A percentile compares a stretch with the other conserved stretches of the same genome.
Conservation (phyloP, 2,329 filamentous ascomycete species). For the Hymenoscyphus infarciens region DNA sequence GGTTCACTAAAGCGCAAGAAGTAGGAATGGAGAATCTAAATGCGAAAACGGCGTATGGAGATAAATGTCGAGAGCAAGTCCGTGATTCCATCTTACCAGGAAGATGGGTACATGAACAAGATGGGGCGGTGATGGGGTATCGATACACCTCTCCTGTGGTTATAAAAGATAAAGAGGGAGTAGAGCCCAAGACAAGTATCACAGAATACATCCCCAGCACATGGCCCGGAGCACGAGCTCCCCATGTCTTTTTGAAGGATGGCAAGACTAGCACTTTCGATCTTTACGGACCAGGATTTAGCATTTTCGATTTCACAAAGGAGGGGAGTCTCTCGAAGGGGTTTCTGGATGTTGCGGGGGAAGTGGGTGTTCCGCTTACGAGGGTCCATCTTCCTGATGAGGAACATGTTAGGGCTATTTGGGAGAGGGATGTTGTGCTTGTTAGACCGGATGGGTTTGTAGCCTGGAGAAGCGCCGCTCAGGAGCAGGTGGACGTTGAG, state of each 20-base stretch:
- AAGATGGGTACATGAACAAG: neutral
- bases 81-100: neutral
- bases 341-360: neutral
- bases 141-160: neutral
- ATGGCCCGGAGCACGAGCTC: neutral
- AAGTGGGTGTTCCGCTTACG: neutral
- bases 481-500: neutral
- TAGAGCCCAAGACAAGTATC: neutral
- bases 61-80: neutral
- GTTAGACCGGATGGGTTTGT: neutral
- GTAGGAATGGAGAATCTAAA: neutral
- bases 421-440: neutral
- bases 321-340: neutral
- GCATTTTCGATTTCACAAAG: neutral
- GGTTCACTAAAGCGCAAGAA: neutral
- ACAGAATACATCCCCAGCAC: neutral
- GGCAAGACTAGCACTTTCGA: neutral
- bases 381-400: neutral
- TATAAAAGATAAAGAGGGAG: neutral
- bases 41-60: neutral
- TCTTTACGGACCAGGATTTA: neutral
- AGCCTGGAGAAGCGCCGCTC: neutral
- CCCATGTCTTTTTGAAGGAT: neutral
- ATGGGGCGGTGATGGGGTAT: neutral
- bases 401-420: neutral